Conservation (phyloP, 2,329 filamentous ascomycete genomes). For the Chrysosphaeria jannelii region DNA sequence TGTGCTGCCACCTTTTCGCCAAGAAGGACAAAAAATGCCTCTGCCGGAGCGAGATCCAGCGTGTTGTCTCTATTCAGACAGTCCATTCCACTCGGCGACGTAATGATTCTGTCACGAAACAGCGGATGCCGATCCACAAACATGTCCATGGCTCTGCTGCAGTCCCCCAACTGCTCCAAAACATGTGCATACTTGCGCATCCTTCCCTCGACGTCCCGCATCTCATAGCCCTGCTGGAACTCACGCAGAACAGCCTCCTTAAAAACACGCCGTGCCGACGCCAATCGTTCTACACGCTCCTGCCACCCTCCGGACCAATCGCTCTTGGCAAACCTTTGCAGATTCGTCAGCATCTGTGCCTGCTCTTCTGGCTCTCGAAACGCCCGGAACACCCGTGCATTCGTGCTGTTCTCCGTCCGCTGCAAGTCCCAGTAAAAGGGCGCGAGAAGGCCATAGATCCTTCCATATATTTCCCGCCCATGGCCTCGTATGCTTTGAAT, state of each 20-base stretch:
- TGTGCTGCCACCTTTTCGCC: constrained; percentile 58
- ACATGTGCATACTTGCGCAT: constrained; percentile 83
- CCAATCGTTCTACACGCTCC: constrained; percentile 39
- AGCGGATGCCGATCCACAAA: constrained; percentile 77
- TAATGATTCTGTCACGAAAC: constrained; percentile 39
- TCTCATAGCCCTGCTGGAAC: constrained; percentile 78
- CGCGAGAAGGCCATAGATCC: constrained; percentile 60
- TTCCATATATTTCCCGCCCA: constrained; percentile 72
- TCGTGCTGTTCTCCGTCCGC: constrained; percentile 38
- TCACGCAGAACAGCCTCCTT: constrained; percentile 74
- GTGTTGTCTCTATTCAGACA: too few species aligned
- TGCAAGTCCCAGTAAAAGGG: constrained; percentile 72
- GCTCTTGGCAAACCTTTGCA: constrained; percentile 48
- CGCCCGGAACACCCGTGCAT: constrained; percentile 59
- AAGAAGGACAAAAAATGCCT: constrained; percentile 45
- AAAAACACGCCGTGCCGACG: constrained; percentile 50
- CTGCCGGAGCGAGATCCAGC: constrained; percentile 18
- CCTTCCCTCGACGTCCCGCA: constrained; percentile 58
- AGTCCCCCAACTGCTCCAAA: constrained; percentile 53
- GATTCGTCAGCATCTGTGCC: constrained; percentile 60
- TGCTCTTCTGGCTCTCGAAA: constrained; percentile 76
- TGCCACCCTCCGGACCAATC: constrained; percentile 52
- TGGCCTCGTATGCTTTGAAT: constrained; percentile 55
- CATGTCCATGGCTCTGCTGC: constrained; percentile 45
- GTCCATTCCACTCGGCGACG: constrained; percentile 41